Base-by-base conservation (phyloP, 2,329 filamentous ascomycete species). In the Botrytis squamosa region DNA sequence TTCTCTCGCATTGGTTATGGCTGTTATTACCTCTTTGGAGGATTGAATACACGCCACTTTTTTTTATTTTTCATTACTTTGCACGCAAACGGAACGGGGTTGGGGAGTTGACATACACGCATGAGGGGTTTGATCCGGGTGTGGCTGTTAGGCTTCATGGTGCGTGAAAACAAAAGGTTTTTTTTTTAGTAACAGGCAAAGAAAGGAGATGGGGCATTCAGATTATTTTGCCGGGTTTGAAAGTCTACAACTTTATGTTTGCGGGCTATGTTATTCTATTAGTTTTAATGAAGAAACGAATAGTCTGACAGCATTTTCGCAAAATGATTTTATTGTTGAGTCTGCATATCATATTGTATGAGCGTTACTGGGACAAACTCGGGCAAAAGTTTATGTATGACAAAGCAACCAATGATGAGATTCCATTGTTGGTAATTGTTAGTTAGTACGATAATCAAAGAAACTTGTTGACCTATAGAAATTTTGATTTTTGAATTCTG, bases 1-100 rank as follows among this genome's bases (percentile, higher is more conserved):
- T 80, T 77, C 69, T 75, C 66, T 65, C 74, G 74, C 68, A 77
- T 75, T 57, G 38, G 55, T 72, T 46, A 62, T 40, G 25, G 33
- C 42, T 66, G 63, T 57, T 49, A 40, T 33, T 52, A 33, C 46
- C 14, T 68, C 70, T 33, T 75, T 76, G 75, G 77, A 77, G 74
- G 70, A 74, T 67, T 18, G 22, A 57, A 52, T 73, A 67, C 57
- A 73, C 71, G 72, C 36, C 72, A 64, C 46, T 70, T 33, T 33
- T 33, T 33, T 33, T 62, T 63, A 14, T 40, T 66, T 60, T 68
- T 64, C 67, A 70, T 70, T 75, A 73, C 68, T 72, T 59, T 72
- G 69, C 73, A 67, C 71, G 76, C 52, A 67, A 73, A 73, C 72
- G 69, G 72, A 69, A 72, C 72, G 63, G 64, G 52, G 52, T 75